These are phyloP conservation scores for Cladorrhinum sp. DNA, from an alignment of 2,329 filamentous ascomycete genomes.

Conservation along the genomic window DNA sequence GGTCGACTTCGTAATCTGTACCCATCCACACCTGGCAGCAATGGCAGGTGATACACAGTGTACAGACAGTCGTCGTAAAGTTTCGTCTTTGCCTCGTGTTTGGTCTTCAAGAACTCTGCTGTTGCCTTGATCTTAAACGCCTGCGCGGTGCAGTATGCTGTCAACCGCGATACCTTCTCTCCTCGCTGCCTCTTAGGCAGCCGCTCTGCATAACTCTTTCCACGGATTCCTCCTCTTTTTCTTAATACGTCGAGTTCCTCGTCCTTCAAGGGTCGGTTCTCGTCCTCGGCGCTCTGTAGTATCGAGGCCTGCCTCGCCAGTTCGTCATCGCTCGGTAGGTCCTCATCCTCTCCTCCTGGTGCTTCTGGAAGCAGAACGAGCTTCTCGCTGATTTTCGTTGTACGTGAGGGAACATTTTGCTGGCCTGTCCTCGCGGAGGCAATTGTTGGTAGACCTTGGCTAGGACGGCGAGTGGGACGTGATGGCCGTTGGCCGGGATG, in stretches of 20 bases:
- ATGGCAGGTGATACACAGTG: slow-evolving; percentile 86
- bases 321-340: slow-evolving; percentile 58
- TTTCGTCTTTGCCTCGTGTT: slow-evolving; percentile 89
- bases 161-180: slow-evolving; percentile 84
- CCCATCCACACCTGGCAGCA: slow-evolving; percentile 81
- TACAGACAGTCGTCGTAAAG: slow-evolving; percentile 98
- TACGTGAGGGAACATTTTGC: slow-evolving; percentile 72
- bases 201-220: slow-evolving; percentile 93
- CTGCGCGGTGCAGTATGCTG: slow-evolving; percentile 94
- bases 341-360: slow-evolving; percentile 55
- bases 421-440: slow-evolving; percentile 39
- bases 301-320: slow-evolving; percentile 42
- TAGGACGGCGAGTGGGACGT: slow-evolving; percentile 41
- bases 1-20: slow-evolving; percentile 88
- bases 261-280: slow-evolving; percentile 64
- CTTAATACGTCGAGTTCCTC: slow-evolving; percentile 64
- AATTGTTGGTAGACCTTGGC: slow-evolving; percentile 33
- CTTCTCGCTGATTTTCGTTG: slow-evolving; percentile 94
- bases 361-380: slow-evolving; percentile 91
- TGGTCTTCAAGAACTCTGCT: slow-evolving; percentile 83
- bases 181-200: slow-evolving; percentile 83
- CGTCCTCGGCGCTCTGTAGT: slow-evolving; percentile 42
- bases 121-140: slow-evolving; percentile 85
- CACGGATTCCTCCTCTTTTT: slow-evolving; percentile 58
- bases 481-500: slow-evolving; percentile 56